phyloP scores from a whole-genome alignment of 352 stramenopile genomes.

The Phytophthora europaea region DNA sequence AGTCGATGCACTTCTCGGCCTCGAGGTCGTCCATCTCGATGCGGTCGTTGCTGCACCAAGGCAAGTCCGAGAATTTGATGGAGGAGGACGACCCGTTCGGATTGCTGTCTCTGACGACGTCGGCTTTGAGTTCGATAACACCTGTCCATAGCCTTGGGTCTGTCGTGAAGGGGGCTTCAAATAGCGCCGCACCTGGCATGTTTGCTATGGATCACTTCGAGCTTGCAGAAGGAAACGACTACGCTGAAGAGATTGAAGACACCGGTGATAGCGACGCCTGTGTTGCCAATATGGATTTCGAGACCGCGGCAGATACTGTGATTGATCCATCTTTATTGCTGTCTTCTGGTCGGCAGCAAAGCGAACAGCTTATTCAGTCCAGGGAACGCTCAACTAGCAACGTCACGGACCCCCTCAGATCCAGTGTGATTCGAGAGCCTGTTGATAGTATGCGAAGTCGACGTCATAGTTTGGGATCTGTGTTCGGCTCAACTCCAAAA shows the following conservation, averaged over 20 bases:
- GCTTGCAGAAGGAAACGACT: slow-evolving; percentile 30
- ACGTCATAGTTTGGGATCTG: slow-evolving; percentile 32
- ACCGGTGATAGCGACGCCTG: slow-evolving; percentile 29
- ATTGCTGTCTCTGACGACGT: slow-evolving; percentile 56
- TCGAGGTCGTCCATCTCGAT: slow-evolving; percentile 32
- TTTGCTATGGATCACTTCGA: slow-evolving; percentile 67
- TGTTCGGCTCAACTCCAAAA: slow-evolving; percentile 13
- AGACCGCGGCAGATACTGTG: slow-evolving; percentile 32
- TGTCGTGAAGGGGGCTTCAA: slow-evolving; percentile 1
- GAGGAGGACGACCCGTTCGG: slow-evolving; percentile 58
- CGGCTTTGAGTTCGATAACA: slow-evolving; percentile 45
- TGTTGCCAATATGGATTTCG: slow-evolving; percentile 20
- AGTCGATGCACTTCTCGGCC: slow-evolving; percentile 26
- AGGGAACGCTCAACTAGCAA: slow-evolving; percentile 31
- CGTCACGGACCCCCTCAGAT: slow-evolving; percentile 28
- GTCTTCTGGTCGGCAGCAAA: slow-evolving; percentile 6
- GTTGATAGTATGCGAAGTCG: slow-evolving; percentile 11
- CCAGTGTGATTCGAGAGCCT: slow-evolving; percentile 20
- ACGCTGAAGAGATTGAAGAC: slow-evolving; percentile 40
- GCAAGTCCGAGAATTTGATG: slow-evolving; percentile 50
- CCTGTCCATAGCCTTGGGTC: slow-evolving; percentile 6
- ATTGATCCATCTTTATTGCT: slow-evolving; percentile 23
- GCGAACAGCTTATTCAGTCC: slow-evolving; percentile 2
- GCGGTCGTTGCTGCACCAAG: slow-evolving; percentile 48
- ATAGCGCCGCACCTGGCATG: slow-evolving; percentile 42